Conservation (phyloP, 1,284 basidiomycete genomes). For the Cryptococcus jaspeensis region DNA sequence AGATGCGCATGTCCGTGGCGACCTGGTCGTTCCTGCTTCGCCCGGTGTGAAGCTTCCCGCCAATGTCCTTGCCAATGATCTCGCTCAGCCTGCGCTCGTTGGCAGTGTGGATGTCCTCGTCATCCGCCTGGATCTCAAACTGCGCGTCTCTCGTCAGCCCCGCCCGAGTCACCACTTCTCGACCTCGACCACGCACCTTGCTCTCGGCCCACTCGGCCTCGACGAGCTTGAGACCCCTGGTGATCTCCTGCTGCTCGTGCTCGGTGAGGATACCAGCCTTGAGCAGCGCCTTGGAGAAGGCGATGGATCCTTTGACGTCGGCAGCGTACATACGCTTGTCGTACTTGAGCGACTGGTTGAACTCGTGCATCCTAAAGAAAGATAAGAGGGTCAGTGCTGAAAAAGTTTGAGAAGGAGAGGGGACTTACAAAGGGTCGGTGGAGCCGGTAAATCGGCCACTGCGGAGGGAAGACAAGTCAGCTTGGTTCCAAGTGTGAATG, state of each 20-base stretch:
- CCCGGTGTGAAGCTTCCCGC: constrained; percentile 93
- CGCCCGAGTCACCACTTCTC: background rate
- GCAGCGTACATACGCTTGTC: constrained; percentile 90
- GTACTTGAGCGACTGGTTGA: constrained; percentile 92
- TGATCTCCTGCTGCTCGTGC: constrained; percentile 72
- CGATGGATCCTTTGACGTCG: constrained; percentile 91
- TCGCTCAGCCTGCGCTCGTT: constrained; percentile 94
- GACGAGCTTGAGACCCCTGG: constrained; percentile 72
- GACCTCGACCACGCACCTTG: constrained; percentile 53
- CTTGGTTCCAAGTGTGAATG: background rate
- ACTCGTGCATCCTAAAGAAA: constrained; percentile 76
- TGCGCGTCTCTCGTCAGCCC: constrained; percentile 35
- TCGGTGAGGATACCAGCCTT: constrained; percentile 76
- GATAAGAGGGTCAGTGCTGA: background rate
- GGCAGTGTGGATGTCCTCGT: constrained; percentile 99
- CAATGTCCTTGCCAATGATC: constrained; percentile 77
- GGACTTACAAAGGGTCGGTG: constrained; percentile 75
- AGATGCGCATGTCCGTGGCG: constrained; percentile 94
- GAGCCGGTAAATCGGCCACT: constrained; percentile 79
- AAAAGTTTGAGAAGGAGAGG: background rate
- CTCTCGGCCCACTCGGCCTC: constrained; percentile 80
- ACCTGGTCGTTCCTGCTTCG: constrained; percentile 97
- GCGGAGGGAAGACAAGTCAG: background rate
- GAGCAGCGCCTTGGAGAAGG: constrained; percentile 84
- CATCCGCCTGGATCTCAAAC: constrained; percentile 73